Evolutionary conservation across 2,329 filamentous ascomycete species (phyloP), one percentile per base, ranked within the genome.

Genomic region (Colletotrichum siamense): DNA sequence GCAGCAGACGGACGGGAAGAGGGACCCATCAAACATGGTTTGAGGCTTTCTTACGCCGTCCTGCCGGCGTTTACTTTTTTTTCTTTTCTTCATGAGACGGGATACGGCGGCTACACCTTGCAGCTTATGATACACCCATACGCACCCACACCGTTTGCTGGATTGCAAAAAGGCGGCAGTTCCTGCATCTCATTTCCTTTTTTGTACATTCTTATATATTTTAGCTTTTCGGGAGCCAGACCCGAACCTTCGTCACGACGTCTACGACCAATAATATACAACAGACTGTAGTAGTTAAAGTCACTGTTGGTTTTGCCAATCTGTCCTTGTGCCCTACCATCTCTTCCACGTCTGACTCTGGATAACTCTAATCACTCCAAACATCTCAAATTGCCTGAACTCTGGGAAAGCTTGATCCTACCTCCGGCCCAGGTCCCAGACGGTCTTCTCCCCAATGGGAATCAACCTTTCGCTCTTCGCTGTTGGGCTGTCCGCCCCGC

Each of bases 111-210:
- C 71, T 63, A 62, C 66, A 70, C 28, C 28, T 66, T 52, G 26
- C 39, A 69, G 69, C 63, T 73, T 63, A 68, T 63, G 64, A 69
- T 73, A 73, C 70, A 73, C 69, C 68, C 73, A 30, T 12, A 26
- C 8, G n/a, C 66, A 30, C n/a, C n/a, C 13, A 22, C 66, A 39
- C 13, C 49, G 13, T 13, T 6, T 13, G 44, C n/a, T 22, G 44
- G 44, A 22, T 52, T 6, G 44, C 44, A 22, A 68, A 12, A 72
- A 57, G 39, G 44, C 63, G 39, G 26, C 44, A 57, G 70, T 69
- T 68, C 59, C 74, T 73, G 73, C 63, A 63, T 57, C 22, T 68
- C 18, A 59, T 55, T 52, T 65, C 32, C 34, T 52, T 24, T 74
- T 73, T 49, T n/a, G 64, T 34, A 72, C 64, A 68, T 75, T 30